Evolutionary conservation across 139 green algal genomes (phyloP).

Genomic region (Prasinococcaceae sp.): DNA sequence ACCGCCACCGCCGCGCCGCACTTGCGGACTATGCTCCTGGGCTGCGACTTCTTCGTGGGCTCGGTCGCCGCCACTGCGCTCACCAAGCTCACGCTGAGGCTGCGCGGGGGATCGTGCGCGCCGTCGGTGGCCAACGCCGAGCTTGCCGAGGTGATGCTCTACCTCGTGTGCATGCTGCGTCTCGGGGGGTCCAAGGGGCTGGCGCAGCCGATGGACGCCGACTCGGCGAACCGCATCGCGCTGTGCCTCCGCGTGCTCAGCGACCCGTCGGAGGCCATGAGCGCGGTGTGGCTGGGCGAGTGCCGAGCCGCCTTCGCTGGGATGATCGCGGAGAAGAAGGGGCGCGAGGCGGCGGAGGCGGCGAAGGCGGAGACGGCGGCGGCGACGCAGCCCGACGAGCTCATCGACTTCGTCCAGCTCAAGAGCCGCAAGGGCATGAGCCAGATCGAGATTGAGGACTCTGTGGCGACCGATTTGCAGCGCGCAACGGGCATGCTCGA

Average conservation of each 20-base stretch:
- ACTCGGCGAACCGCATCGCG: slow-evolving; percentile 65
- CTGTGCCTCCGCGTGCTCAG: slow-evolving; percentile 51
- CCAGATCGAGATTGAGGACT: slow-evolving; percentile 82
- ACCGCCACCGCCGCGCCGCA: slow-evolving; percentile 19
- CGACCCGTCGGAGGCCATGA: slow-evolving; percentile 11
- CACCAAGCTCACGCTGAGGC: slow-evolving; percentile 85
- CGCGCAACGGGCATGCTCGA: slow-evolving; percentile 55
- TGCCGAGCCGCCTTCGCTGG: slow-evolving; percentile 54
- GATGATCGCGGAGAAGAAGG: slow-evolving; percentile 54
- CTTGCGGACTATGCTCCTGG: slow-evolving; percentile 50
- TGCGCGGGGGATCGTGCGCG: slow-evolving; percentile 23
- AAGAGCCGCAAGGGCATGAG: slow-evolving; percentile 51
- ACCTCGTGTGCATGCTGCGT: slow-evolving; percentile 65
- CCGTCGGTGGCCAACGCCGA: not conserved
- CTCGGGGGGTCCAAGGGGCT: slow-evolving; percentile 47
- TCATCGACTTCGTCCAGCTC: slow-evolving; percentile 72
- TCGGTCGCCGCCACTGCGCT: slow-evolving; percentile 51
- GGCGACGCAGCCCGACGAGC: slow-evolving; percentile 55
- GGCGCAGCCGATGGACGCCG: slow-evolving; percentile 49
- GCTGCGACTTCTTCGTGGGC: slow-evolving; percentile 85
- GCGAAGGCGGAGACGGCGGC: slow-evolving; percentile 28
- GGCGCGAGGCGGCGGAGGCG: slow-evolving; percentile 44
- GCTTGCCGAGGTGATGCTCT: slow-evolving; percentile 50
- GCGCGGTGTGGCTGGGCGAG: slow-evolving; percentile 59
- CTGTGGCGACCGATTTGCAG: slow-evolving; percentile 59